These are phyloP conservation scores for Xylariales sp. DNA, from an alignment of 2,329 filamentous ascomycete species.

Conservation along the genomic window DNA sequence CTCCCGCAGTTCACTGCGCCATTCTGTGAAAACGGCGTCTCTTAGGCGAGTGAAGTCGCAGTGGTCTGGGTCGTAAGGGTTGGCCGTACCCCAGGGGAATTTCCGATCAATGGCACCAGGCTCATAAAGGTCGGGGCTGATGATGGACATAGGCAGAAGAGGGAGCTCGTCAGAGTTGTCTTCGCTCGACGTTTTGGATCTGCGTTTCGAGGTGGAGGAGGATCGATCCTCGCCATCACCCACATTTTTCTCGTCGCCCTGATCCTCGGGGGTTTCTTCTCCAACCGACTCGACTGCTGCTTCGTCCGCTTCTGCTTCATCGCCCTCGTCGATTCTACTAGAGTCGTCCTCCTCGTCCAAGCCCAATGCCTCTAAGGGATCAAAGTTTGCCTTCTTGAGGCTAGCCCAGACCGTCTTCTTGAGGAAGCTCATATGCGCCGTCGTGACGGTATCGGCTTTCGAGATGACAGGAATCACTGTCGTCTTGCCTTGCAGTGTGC, in stretches of 20 bases:
- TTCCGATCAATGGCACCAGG: slow-evolving; percentile 81
- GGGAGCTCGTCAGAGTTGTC: slow-evolving; percentile 66
- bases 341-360: slow-evolving; percentile 76
- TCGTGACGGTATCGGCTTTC: slow-evolving; percentile 97
- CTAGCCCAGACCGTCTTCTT: slow-evolving; percentile 92
- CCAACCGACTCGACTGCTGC: slow-evolving; percentile 43
- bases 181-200: slow-evolving; percentile 61
- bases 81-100: slow-evolving; percentile 97
- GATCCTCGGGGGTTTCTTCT: slow-evolving; percentile 47
- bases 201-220: slow-evolving; percentile 57
- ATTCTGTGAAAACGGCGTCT: slow-evolving; percentile 92
- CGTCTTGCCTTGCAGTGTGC: slow-evolving; percentile 89
- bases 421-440: slow-evolving; percentile 89
- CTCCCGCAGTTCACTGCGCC: slow-evolving; percentile 90
- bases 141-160: slow-evolving; percentile 88
- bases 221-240: slow-evolving; percentile 54
- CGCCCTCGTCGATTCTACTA: slow-evolving; percentile 67
- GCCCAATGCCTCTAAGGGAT: slow-evolving; percentile 87
- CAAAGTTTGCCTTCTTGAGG: slow-evolving; percentile 84
- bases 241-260: slow-evolving; percentile 43
- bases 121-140: slow-evolving; percentile 93
- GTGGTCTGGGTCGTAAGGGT: slow-evolving; percentile 89
- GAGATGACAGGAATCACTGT: slow-evolving; percentile 95
- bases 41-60: slow-evolving; percentile 94
- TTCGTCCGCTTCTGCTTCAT: slow-evolving; percentile 55